Percentiles rank a stretch among this genome's conserved stretches.
These are phyloP conservation scores for Phytophthora pisi DNA, from an alignment of 352 stramenopile species.

Conservation along the genomic window DNA sequence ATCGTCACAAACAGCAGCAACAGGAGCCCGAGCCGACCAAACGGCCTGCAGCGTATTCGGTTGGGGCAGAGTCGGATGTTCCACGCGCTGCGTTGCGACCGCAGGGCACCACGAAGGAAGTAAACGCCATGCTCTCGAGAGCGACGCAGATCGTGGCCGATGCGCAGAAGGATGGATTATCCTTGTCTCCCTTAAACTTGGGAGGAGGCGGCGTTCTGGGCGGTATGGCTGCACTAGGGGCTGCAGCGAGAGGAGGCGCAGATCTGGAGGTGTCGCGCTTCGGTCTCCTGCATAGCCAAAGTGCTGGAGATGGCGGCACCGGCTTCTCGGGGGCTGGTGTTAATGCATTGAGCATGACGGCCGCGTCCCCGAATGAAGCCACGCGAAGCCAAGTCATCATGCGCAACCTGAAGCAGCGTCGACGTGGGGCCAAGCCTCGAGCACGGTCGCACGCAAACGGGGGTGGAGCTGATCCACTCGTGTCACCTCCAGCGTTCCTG, in stretches of 20 bases:
- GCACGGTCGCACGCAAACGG: slow-evolving; percentile 37
- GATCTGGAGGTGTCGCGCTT: slow-evolving; percentile 39
- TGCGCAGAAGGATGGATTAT: slow-evolving; percentile 26
- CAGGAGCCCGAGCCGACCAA: slow-evolving; percentile 4
- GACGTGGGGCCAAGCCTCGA: slow-evolving; percentile 40
- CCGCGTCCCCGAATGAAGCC: slow-evolving; percentile 29
- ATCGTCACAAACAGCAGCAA: slow-evolving; percentile 8
- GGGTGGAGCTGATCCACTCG: slow-evolving; percentile 15
- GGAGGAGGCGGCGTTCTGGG: slow-evolving; percentile 11
- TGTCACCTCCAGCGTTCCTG: slow-evolving; percentile 28
- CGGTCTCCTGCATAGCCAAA: slow-evolving; percentile 31
- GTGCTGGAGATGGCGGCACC: slow-evolving; percentile 14
- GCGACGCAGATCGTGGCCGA: slow-evolving; percentile 45
- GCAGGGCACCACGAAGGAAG: slow-evolving; percentile 34
- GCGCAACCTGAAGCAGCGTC: slow-evolving; percentile 46
- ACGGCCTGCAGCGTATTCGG: background rate
- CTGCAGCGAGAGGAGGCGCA: slow-evolving; percentile 15
- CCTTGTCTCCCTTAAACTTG: slow-evolving; percentile 12
- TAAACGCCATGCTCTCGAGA: slow-evolving; percentile 42
- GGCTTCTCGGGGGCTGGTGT: background rate
- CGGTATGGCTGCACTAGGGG: slow-evolving; percentile 16
- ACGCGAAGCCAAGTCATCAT: slow-evolving; percentile 50
- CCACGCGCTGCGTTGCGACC: slow-evolving; percentile 12
- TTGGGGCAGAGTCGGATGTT: slow-evolving; percentile 8
- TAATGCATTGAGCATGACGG: slow-evolving; percentile 8